Evolutionary conservation across 768 basidiomycete species (phyloP).

Genomic region (Candolleomyces eurysporus): DNA sequence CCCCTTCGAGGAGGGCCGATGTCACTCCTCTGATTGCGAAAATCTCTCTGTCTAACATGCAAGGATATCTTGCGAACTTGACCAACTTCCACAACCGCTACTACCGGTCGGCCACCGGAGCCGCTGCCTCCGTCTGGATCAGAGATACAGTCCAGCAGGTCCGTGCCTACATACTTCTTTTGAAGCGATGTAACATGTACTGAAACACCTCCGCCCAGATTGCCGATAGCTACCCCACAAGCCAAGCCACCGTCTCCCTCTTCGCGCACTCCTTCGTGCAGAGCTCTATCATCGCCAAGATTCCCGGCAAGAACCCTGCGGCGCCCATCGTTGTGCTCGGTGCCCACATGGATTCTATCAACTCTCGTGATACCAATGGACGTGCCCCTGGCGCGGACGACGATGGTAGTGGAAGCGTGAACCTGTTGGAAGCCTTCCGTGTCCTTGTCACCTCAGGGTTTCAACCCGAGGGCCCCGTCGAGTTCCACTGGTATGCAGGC

Average conservation of each 20-base stretch:
- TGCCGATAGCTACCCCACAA: slow-evolving; percentile 18
- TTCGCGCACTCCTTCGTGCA: slow-evolving; percentile 32
- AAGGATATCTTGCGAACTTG: slow-evolving; percentile 27
- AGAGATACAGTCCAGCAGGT: slow-evolving; percentile 23
- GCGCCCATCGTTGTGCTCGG: slow-evolving; percentile 34
- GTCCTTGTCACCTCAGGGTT: slow-evolving; percentile 33
- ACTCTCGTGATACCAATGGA: slow-evolving; percentile 27
- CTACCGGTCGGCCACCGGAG: slow-evolving; percentile 29
- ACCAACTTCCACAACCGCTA: slow-evolving; percentile 36
- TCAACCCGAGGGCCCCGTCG: slow-evolving; percentile 35
- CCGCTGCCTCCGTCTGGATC: slow-evolving; percentile 31
- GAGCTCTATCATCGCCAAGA: slow-evolving; percentile 31
- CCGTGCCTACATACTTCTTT: neutral
- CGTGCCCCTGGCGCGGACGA: slow-evolving; percentile 50
- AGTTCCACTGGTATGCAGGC: slow-evolving; percentile 45
- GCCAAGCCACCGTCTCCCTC: slow-evolving; percentile 20
- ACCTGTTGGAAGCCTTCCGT: slow-evolving; percentile 40
- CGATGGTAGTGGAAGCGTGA: slow-evolving; percentile 42
- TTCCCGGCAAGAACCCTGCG: slow-evolving; percentile 25
- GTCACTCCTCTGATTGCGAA: slow-evolving; percentile 20
- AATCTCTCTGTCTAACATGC: slow-evolving; percentile 25
- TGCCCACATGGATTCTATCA: slow-evolving; percentile 40
- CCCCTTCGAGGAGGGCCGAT: slow-evolving; percentile 23
- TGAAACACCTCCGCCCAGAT: slow-evolving; percentile 13
- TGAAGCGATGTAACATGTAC: too few relatives aligned